Percentiles rank a stretch among this genome's conserved stretches.
Conservation (phyloP, 2,329 filamentous ascomycete genomes). For the Neocatenulostroma microsporum region DNA sequence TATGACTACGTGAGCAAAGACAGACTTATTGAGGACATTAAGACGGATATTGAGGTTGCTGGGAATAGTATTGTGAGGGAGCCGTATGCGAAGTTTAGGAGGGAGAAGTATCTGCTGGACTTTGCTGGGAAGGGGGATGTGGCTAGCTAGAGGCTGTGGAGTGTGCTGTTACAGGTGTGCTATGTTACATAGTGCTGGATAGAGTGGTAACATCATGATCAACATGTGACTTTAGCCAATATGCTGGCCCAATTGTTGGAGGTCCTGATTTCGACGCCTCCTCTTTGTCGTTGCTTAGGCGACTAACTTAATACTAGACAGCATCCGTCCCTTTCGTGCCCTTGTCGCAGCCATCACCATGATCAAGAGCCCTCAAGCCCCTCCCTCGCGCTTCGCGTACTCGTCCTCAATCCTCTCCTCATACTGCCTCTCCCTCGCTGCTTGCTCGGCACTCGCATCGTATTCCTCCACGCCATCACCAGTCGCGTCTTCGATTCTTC, state of each 20-base stretch:
- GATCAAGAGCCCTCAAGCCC: too few species aligned
- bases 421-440: slow-evolving; percentile 18
- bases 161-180: too few species aligned
- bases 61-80: slow-evolving; percentile 60
- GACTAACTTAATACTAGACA: too few species aligned
- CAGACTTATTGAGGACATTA: slow-evolving; percentile 79
- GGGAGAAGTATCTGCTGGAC: slow-evolving; percentile 35
- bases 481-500: slow-evolving; percentile 24
- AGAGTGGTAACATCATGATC: too few species aligned
- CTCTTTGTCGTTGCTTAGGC: too few species aligned
- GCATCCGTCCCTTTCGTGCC: too few species aligned
- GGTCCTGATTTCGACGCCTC: too few species aligned
- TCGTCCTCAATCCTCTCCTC: slow-evolving; percentile 26
- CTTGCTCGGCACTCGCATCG: slow-evolving; percentile 17
- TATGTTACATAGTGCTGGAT: too few species aligned
- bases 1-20: slow-evolving; percentile 80
- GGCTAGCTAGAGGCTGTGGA: slow-evolving; percentile 20
- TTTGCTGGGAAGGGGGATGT: slow-evolving; percentile 27
- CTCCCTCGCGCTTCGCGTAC: slow-evolving; percentile 29
- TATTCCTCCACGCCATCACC: too few species aligned
- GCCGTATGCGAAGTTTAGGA: slow-evolving; percentile 50
- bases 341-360: too few species aligned
- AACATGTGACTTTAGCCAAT: too few species aligned
- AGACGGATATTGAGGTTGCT: slow-evolving; percentile 78
- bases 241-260: too few species aligned